Conservation (phyloP, 2,329 filamentous ascomycete genomes). For the Scytalidium lignicola region DNA sequence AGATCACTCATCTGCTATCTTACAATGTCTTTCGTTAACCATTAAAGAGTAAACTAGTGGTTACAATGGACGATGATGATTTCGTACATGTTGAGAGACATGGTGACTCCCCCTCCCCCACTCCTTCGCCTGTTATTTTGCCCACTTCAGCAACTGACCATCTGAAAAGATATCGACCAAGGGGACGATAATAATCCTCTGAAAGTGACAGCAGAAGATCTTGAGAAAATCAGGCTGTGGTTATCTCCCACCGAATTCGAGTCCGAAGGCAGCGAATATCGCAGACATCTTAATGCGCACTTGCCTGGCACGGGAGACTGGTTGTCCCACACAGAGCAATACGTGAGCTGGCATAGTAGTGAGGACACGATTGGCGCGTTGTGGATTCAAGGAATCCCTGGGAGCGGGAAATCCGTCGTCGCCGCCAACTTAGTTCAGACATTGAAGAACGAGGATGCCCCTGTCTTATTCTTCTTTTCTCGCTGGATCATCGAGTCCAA, state of each 20-base stretch:
- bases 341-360: conserved; percentile 13
- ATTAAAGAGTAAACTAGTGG: too few species aligned
- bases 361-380: conserved; percentile 31
- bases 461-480: conserved; percentile 33
- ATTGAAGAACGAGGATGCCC: conserved; percentile 12
- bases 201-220: conserved; percentile 3
- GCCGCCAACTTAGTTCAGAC: conserved; percentile 21
- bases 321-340: conserved; percentile 10
- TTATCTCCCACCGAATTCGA: conserved; percentile 11
- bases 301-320: conserved; percentile 10
- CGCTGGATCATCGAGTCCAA: conserved; percentile 31
- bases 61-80: too few species aligned
- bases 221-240: conserved; percentile 10
- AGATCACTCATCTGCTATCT: too few species aligned
- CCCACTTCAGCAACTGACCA: too few species aligned
- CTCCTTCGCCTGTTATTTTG: too few species aligned
- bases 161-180: too few species aligned
- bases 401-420: conserved; percentile 37
- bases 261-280: conserved; percentile 10
- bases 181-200: too few species aligned
- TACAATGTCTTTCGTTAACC: too few species aligned
- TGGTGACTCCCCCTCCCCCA: too few species aligned
- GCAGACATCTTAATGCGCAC: conserved; percentile 9
- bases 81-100: too few species aligned
- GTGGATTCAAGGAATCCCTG: conserved; percentile 42